phyloP scores from a whole-genome alignment of 2,329 filamentous ascomycete species.

The Paecilomyces dactylethromorphus region DNA sequence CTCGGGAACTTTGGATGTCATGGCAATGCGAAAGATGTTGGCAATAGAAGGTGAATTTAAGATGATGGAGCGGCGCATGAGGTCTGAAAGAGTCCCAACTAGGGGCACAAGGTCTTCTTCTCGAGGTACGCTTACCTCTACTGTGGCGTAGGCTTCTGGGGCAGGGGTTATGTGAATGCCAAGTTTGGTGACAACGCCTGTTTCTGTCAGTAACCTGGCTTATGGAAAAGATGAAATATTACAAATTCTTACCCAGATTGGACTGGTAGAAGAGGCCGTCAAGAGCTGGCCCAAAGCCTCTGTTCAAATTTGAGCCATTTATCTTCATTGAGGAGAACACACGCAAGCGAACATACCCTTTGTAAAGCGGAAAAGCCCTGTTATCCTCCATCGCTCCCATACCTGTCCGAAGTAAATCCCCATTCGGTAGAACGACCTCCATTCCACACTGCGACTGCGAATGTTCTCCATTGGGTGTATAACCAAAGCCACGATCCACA shows the following conservation, averaged over 20 bases:
- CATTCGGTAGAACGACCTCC: slow-evolving; percentile 36
- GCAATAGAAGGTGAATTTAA: not conserved
- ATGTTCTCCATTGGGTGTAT: slow-evolving; percentile 33
- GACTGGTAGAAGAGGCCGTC: slow-evolving; percentile 11
- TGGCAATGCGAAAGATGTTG: not conserved
- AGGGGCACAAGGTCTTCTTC: not conserved
- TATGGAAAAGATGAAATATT: not conserved
- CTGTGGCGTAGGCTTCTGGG: slow-evolving; percentile 1
- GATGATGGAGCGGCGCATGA: not conserved
- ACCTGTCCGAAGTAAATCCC: slow-evolving; percentile 32
- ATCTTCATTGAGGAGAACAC: not conserved
- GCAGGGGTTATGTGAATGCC: slow-evolving; percentile 12
- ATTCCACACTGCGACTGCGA: slow-evolving; percentile 38
- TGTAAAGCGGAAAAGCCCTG: not conserved
- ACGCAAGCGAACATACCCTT: not conserved
- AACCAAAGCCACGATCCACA: slow-evolving; percentile 36
- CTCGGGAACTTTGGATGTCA: not conserved
- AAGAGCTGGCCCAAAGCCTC: not conserved
- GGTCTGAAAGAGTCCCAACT: not conserved
- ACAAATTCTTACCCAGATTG: slow-evolving; percentile 1
- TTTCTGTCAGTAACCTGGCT: not conserved
- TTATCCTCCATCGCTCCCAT: slow-evolving; percentile 25
- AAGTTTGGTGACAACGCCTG: slow-evolving; percentile 13
- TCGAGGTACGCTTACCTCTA: not conserved
- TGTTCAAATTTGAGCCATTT: not conserved